phyloP scores from a whole-genome alignment of 371 early-diverging fungal genomes.

The Mortierella sp. region DNA sequence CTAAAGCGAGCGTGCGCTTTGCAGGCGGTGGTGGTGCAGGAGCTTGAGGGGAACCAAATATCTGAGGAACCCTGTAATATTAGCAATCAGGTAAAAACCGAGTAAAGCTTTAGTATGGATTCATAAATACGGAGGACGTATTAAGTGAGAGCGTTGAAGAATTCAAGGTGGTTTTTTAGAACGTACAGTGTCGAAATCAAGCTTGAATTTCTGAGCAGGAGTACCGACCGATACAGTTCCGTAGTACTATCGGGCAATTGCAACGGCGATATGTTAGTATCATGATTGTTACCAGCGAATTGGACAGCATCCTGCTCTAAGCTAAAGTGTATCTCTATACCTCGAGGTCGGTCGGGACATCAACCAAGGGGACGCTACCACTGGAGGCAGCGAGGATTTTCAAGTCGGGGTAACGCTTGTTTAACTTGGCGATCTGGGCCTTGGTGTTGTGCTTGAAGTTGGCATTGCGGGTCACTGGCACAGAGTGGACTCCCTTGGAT shows the following conservation, averaged over 20 bases:
- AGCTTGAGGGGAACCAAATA: slow-evolving; percentile 47
- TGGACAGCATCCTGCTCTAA: no score
- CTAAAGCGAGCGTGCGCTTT: slow-evolving; percentile 52
- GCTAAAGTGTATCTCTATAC: no score
- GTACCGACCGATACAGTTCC: slow-evolving; percentile 71
- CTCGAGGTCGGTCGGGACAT: slow-evolving; percentile 12
- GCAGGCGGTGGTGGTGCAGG: slow-evolving; percentile 31
- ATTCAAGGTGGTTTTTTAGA: no score
- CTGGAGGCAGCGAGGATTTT: slow-evolving; percentile 10
- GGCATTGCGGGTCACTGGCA: slow-evolving; percentile 34
- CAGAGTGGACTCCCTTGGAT: slow-evolving; percentile 4
- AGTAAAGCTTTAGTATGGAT: not conserved
- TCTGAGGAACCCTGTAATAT: slow-evolving; percentile 40
- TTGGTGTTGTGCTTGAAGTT: slow-evolving; percentile 35
- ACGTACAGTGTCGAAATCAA: slow-evolving; percentile 44
- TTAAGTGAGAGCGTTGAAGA: no score
- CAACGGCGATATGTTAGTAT: no score
- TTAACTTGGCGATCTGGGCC: slow-evolving; percentile 37
- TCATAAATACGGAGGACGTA: not conserved
- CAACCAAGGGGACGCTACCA: slow-evolving; percentile 19
- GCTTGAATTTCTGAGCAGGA: slow-evolving; percentile 69
- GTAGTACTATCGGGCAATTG: slow-evolving; percentile 56
- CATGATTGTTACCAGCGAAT: no score
- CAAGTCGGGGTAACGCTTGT: slow-evolving; percentile 30
- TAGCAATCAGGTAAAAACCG: not conserved